phyloP scores from a whole-genome alignment of 768 basidiomycete genomes.

The Boletus barrowsii region DNA sequence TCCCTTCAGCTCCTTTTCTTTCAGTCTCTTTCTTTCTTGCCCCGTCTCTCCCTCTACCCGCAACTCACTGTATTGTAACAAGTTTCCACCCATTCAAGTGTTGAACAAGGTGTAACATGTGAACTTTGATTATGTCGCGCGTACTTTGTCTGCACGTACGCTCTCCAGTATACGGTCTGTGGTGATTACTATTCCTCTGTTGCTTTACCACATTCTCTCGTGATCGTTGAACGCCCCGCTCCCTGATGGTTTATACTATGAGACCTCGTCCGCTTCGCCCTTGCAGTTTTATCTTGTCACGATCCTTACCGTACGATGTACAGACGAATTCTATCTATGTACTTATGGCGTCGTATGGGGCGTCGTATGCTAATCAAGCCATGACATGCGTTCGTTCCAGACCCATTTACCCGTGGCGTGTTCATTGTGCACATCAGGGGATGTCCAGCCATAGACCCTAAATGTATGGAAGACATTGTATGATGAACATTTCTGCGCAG shows the following conservation, averaged over 20 bases:
- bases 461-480: not conserved
- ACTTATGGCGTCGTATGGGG: constrained; percentile 16
- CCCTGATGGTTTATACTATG: constrained; percentile 20
- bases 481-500: not conserved
- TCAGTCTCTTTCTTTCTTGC: constrained; percentile 6
- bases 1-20: constrained; percentile 14
- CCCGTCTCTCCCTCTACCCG: constrained; percentile 31
- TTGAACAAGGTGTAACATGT: constrained; percentile 52
- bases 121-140: constrained; percentile 43
- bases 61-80: constrained; percentile 87
- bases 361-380: constrained; percentile 41
- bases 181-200: constrained; percentile 13
- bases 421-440: constrained; percentile 9
- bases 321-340: constrained; percentile 24
- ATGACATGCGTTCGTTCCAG: constrained; percentile 48
- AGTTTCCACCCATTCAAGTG: constrained; percentile 48
- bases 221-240: constrained; percentile 8
- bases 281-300: constrained; percentile 26
- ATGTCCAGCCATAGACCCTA: constrained; percentile 23
- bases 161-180: constrained; percentile 11
- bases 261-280: not conserved
- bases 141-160: constrained; percentile 13
- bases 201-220: constrained; percentile 11
- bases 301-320: constrained; percentile 30
- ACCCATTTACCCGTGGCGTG: constrained; percentile 38